Base-by-base conservation (phyloP, 352 stramenopile genomes). In the Globisporangium yorkense region DNA sequence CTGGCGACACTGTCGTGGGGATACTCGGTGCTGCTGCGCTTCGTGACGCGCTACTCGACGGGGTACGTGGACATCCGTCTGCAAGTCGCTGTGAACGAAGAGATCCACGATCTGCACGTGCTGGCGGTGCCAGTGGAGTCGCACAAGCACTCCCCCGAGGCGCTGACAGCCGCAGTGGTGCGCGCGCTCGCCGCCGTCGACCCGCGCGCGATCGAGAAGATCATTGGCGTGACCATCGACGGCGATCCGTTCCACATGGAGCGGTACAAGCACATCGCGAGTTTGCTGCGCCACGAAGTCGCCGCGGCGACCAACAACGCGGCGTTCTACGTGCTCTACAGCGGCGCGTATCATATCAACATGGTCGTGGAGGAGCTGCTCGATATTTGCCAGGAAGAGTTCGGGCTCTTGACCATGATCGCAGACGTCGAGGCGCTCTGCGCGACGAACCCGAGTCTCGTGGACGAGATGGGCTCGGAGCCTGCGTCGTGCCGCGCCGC, bases 211-310 rank as follows among this genome's bases (percentile, higher is more conserved):
- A 33, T 80, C 21, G 66, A 79, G 37, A 83, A 77, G 51, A 37
- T 83, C n/a, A 56, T 83, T 15, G 73, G 73, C 33, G 53, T 83
- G 39, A 76, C 68, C 5, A 54, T 83, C 12, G 73, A 83, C 12
- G 73, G 73, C n/a, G 73, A 83, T 40, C 68, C 69, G 56, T 73
- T 66, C 46, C 70, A 83, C 54, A 77, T 79, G 68, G 51, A 64
- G 29, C 62, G 62, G 52, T 79, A 71, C 59, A 62, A 67, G 35
- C 44, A 56, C 18, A 55, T 83, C 18, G 70, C 56, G 16, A 21
- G 20, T 12, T 66, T 64, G 56, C 37, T 83, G 27, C 67, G 66
- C 48, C 58, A 67, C 27, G 52, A 74, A 9, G 54, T 59, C 16
- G 61, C 64, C 1, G 51, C 57, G 2, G 57, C 57, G 12, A 71